Evolutionary conservation across 208 protist genomes (phyloP).

Genomic region (Acanthamoeba triangularis): DNA sequence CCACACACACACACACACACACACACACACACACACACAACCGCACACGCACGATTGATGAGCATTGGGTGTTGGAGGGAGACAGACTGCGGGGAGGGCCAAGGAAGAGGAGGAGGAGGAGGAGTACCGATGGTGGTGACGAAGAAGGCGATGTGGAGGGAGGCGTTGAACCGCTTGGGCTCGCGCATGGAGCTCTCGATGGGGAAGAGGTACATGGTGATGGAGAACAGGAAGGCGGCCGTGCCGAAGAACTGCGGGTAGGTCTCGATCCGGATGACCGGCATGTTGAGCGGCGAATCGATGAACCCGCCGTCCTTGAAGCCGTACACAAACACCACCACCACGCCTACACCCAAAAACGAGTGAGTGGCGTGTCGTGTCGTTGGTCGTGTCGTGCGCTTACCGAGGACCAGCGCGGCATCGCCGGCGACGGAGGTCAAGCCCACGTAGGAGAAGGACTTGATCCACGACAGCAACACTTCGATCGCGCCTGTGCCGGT

Average conservation of each 20-base stretch:
- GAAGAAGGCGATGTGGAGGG: conserved; percentile 60
- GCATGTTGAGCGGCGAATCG: conserved; percentile 55
- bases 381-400: too few species aligned
- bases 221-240: conserved; percentile 80
- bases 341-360: neutral
- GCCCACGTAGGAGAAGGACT: conserved; percentile 54
- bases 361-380: neutral
- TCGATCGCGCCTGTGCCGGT: neutral
- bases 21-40: neutral
- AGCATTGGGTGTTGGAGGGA: neutral
- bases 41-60: neutral
- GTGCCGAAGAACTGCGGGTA: conserved; percentile 79
- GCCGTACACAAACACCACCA: conserved; percentile 60
- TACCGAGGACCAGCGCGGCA: conserved; percentile 37
- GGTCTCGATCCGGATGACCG: neutral
- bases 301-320: conserved; percentile 67
- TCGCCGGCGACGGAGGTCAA: conserved; percentile 72
- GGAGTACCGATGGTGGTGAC: conserved; percentile 33
- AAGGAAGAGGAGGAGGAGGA: too few species aligned
- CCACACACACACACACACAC: too few species aligned
- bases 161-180: neutral
- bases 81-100: neutral
- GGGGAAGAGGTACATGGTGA: conserved; percentile 81
- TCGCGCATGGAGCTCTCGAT: conserved; percentile 74
- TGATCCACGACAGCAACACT: conserved; percentile 51